phyloP scores from a whole-genome alignment of 257 asterid genomes.

The Capsicum pubescens region DNA sequence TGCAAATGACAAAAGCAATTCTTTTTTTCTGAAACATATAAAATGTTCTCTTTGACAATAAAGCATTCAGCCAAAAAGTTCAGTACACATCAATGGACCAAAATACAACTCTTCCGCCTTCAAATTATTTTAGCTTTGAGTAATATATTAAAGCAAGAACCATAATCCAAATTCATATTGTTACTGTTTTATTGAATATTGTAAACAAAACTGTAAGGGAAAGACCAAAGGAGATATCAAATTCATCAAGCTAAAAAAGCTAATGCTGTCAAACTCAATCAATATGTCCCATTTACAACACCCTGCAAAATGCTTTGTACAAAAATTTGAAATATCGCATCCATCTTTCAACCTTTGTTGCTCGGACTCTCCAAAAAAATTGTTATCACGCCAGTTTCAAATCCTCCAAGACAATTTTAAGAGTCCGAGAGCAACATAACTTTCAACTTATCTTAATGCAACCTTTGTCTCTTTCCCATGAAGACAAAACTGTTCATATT shows the following conservation, averaged over 20 bases:
- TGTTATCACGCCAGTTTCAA: not conserved
- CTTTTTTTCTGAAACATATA: not conserved
- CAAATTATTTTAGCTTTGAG: not conserved
- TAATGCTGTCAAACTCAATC: conserved; percentile 11
- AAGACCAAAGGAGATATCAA: conserved; percentile 9
- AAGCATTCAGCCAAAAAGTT: no score
- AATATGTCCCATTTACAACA: conserved; percentile 13
- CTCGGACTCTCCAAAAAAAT: not conserved
- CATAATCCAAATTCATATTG: conserved; percentile 7
- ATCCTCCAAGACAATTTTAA: not conserved
- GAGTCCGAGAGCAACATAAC: not conserved
- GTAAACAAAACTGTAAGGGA: not conserved
- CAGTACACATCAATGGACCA: not conserved
- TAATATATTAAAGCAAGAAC: not conserved
- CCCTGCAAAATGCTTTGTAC: conserved; percentile 38
- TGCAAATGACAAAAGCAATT: not conserved
- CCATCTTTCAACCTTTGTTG: conserved; percentile 1
- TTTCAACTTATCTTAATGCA: conserved; percentile 34
- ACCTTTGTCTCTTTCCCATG: conserved; percentile 53
- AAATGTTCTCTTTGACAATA: not conserved
- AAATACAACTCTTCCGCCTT: not conserved
- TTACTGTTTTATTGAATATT: not conserved
- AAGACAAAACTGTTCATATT: conserved; percentile 36
- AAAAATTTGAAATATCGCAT: conserved; percentile 43
- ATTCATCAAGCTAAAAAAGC: not conserved